phyloP scores from a whole-genome alignment of 176 grass and related monocot species.

The Eleusine coracana region DNA sequence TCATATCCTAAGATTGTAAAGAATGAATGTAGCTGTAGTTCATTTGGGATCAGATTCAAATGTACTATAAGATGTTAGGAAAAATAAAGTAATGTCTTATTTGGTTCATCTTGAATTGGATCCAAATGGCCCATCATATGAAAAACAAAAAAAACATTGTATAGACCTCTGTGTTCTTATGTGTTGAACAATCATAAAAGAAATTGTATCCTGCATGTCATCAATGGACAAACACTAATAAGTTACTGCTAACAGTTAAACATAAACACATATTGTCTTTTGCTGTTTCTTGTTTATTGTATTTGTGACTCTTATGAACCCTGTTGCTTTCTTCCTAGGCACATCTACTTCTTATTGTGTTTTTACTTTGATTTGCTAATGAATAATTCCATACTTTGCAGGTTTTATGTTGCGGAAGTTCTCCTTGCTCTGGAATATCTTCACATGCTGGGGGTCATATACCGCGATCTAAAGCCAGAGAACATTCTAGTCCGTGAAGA shows the following conservation, averaged over 20 bases:
- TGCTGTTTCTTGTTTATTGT: neutral
- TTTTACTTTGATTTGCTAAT: constrained; percentile 32
- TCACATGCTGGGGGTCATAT: constrained; percentile 81
- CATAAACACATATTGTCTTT: neutral
- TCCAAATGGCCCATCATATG: neutral
- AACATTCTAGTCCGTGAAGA: constrained; percentile 80
- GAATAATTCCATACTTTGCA: constrained; percentile 31
- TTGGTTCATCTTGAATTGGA: constrained; percentile 21
- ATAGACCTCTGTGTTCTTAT: neutral
- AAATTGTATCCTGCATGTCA: neutral
- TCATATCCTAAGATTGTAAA: neutral
- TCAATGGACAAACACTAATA: neutral
- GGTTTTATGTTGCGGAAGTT: constrained; percentile 83
- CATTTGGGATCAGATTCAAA: neutral
- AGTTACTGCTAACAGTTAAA: neutral
- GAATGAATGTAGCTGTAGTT: neutral
- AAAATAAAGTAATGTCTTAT: neutral
- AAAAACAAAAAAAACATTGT: neutral
- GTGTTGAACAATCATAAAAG: constrained; percentile 13
- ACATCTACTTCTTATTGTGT: neutral
- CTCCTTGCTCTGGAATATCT: constrained; percentile 84
- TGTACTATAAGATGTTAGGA: neutral
- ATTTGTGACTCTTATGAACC: neutral
- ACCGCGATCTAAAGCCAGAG: constrained; percentile 79
- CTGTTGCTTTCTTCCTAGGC: neutral